phyloP scores from a whole-genome alignment of 2,329 filamentous ascomycete genomes.

The Penicillium fuscoglaucum region DNA sequence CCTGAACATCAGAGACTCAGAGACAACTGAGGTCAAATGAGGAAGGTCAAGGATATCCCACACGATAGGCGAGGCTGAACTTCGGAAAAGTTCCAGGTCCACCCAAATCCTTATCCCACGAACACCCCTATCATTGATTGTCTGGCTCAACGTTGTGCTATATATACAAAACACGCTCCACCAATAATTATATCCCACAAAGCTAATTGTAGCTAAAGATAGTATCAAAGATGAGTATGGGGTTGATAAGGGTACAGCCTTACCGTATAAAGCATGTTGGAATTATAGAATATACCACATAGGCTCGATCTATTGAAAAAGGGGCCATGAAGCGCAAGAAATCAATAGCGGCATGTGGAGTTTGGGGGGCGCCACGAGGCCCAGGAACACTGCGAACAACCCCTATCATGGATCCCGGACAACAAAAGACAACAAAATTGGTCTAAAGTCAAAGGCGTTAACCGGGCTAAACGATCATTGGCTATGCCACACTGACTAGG shows the following conservation, averaged over 20 bases:
- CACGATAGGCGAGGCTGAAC: slow-evolving; percentile 4
- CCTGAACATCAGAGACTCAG: not conserved
- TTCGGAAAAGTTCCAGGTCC: slow-evolving; percentile 2
- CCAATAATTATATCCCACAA: slow-evolving; percentile 13
- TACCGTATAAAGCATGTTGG: not conserved
- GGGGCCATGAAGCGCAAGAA: slow-evolving; percentile 10
- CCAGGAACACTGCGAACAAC: not conserved
- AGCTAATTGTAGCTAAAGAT: slow-evolving; percentile 13
- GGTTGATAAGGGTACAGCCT: slow-evolving; percentile 3
- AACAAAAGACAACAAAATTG: not conserved
- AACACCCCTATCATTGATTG: slow-evolving; percentile 8
- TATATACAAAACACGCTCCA: slow-evolving; percentile 1
- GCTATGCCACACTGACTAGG: not conserved
- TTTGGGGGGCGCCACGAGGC: slow-evolving; percentile 23
- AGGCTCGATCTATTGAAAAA: slow-evolving; percentile 15
- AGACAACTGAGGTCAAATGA: not conserved
- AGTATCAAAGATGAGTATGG: slow-evolving; percentile 9
- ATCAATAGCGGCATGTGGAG: slow-evolving; percentile 24
- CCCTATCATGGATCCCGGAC: slow-evolving; percentile 21
- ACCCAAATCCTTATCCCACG: slow-evolving; percentile 1
- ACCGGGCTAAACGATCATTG: slow-evolving; percentile 4
- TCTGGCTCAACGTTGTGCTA: not conserved
- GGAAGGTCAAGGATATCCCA: not conserved
- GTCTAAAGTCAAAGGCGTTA: not conserved
- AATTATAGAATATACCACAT: slow-evolving; percentile 9